These are phyloP conservation scores for Raphanus sativus DNA, from an alignment of 345 rosid genomes.

Conservation along the genomic window DNA sequence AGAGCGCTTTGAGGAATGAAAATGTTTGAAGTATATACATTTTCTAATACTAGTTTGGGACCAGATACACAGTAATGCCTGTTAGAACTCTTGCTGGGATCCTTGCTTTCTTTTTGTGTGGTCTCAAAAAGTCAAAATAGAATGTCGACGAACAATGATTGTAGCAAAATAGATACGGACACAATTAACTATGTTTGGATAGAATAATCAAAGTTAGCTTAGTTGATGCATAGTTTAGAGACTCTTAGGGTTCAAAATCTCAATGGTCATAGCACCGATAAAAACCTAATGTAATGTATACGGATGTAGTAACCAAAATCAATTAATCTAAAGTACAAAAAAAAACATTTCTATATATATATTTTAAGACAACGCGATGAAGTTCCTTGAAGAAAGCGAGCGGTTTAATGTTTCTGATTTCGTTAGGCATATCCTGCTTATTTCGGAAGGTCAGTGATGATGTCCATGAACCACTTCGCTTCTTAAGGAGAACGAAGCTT, in stretches of 20 bases:
- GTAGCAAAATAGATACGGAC: not conserved
- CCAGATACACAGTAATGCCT: not conserved
- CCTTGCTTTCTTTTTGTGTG: not conserved
- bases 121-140: not conserved
- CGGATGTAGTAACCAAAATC: too few species aligned
- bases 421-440: not conserved
- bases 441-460: not conserved
- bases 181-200: not conserved
- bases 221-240: not conserved
- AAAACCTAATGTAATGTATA: not conserved
- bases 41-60: constrained; percentile 26
- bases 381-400: not conserved
- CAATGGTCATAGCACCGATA: not conserved
- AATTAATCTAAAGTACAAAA: too few species aligned
- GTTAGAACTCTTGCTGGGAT: not conserved
- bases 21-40: constrained; percentile 16
- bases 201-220: not conserved
- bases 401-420: not conserved
- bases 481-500: not conserved
- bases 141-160: not conserved
- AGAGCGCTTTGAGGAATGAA: constrained; percentile 2
- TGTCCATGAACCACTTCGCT: not conserved
- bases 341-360: too few species aligned
- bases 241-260: not conserved
- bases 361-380: not conserved